Conservation (phyloP, 2,329 filamentous ascomycete genomes). For the Myriosclerotinia duriaeana region DNA sequence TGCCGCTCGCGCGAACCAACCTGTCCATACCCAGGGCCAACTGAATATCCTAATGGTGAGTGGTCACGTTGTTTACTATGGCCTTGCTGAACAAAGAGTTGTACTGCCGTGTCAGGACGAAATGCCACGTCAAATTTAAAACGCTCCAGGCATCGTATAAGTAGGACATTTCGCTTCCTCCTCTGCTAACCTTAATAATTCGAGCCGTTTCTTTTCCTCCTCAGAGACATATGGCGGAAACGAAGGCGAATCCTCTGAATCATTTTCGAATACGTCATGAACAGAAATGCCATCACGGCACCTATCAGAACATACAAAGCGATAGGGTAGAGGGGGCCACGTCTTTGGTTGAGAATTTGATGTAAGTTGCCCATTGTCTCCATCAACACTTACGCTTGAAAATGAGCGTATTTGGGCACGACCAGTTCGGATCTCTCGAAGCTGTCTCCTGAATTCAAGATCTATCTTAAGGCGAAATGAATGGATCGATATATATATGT, state of each 20-base stretch:
- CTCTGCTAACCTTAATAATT: not conserved
- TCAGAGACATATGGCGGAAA: not conserved
- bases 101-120: not conserved
- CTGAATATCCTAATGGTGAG: too few species aligned
- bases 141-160: conserved; percentile 9
- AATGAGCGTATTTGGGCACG: not conserved
- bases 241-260: not conserved
- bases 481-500: not conserved
- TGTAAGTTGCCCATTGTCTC: not conserved
- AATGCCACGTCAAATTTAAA: not conserved
- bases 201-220: not conserved
- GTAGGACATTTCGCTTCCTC: conserved; percentile 7
- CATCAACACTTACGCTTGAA: not conserved
- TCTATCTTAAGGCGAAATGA: not conserved
- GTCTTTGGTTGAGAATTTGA: not conserved
- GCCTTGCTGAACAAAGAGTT: not conserved
- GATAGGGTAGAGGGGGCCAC: conserved; percentile 7
- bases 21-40: not conserved
- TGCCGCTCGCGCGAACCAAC: not conserved
- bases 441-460: conserved; percentile 9
- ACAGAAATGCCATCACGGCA: not conserved
- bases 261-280: conserved; percentile 9
- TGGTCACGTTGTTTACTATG: not conserved
- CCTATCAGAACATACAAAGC: conserved; percentile 1
- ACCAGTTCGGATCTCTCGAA: conserved; percentile 14